Percentiles rank a stretch among this genome's conserved stretches.
These are phyloP conservation scores for Candida chauliodis DNA, from an alignment of 805 yeast genomes.

Conservation along the genomic window DNA sequence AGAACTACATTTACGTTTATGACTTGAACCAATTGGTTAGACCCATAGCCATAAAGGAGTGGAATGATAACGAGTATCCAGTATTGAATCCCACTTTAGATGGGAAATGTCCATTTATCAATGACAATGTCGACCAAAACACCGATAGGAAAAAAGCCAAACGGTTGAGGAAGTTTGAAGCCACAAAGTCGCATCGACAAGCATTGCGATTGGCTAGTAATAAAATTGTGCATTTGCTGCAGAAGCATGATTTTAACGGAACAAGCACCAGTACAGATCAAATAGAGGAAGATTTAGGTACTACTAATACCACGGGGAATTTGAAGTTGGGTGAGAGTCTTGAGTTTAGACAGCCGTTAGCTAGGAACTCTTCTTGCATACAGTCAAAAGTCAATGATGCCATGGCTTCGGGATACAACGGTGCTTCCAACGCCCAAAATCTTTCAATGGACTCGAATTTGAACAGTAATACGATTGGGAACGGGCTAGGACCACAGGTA, in stretches of 20 bases:
- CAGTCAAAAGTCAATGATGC: conserved; percentile 37
- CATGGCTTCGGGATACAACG: conserved; percentile 40
- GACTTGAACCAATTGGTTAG: conserved; percentile 75
- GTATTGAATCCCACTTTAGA: conserved; percentile 56
- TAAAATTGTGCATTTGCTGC: conserved; percentile 23
- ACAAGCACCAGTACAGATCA: conserved; percentile 28
- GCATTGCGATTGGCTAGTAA: conserved; percentile 32
- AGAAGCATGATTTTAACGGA: conserved; percentile 16
- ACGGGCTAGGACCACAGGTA: conserved; percentile 59
- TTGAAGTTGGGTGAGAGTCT: conserved; percentile 3
- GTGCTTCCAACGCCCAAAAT: conserved; percentile 41
- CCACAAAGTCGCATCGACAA: conserved; percentile 40
- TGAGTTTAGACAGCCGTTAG: conserved; percentile 23
- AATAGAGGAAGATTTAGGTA: conserved; percentile 5
- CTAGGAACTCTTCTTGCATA: conserved; percentile 38
- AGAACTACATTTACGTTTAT: conserved; percentile 68
- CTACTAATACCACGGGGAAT: not conserved
- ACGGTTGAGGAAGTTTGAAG: conserved; percentile 37
- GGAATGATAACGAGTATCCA: conserved; percentile 57
- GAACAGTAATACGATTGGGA: conserved; percentile 39
- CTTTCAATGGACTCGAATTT: conserved; percentile 39
- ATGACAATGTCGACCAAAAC: conserved; percentile 44
- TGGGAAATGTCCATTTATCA: conserved; percentile 83
- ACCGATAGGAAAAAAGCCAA: conserved; percentile 38
- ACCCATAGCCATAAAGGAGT: conserved; percentile 81